Evolutionary conservation across 2,329 filamentous ascomycete species (phyloP).

Genomic region (Colletotrichum sp.): DNA sequence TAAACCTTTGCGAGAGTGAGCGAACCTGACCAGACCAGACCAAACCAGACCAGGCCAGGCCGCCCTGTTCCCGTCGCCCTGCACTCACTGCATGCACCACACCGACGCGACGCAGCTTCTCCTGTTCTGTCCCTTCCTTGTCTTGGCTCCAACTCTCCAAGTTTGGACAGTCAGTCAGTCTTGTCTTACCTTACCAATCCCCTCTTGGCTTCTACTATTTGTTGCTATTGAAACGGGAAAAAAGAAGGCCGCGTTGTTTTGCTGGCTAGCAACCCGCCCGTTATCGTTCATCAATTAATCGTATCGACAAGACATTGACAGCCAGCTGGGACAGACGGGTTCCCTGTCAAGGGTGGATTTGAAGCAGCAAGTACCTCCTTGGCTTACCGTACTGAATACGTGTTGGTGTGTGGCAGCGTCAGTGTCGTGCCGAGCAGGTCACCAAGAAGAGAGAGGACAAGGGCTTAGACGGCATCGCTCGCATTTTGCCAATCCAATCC

Average conservation of each 20-base stretch:
- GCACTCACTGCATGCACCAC: background rate
- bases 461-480: constrained; percentile 17
- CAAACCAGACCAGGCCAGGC: background rate
- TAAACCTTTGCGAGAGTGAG: background rate
- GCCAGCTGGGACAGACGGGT: background rate
- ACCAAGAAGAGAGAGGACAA: background rate
- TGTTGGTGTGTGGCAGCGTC: background rate
- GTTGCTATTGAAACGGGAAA: background rate
- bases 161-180: background rate
- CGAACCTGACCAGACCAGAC: background rate
- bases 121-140: background rate
- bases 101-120: background rate
- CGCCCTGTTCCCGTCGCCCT: background rate
- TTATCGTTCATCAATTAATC: background rate
- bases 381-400: background rate
- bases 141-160: background rate
- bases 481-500: background rate
- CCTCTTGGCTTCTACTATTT: background rate
- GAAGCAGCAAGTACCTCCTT: background rate
- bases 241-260: background rate
- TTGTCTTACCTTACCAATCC: constrained; percentile 3
- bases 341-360: background rate
- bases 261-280: background rate
- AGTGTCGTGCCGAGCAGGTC: constrained; percentile 3
- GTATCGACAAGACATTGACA: background rate